Conservation (phyloP, 768 basidiomycete species). For the Termitomyces sp. region DNA sequence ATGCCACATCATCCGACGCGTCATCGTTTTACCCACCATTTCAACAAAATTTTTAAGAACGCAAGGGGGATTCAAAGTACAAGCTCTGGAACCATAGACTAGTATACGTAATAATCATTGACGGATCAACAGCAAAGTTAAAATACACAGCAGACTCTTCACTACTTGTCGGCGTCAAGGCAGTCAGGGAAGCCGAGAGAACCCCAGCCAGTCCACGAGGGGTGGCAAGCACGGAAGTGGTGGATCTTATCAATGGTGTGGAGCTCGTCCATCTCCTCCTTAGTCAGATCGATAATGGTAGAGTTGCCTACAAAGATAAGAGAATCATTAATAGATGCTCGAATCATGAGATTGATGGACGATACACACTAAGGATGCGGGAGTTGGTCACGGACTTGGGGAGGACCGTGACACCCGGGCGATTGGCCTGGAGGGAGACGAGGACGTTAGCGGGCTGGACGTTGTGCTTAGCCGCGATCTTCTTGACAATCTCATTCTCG, state of each 20-base stretch:
- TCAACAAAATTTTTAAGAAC: neutral
- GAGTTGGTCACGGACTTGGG: conserved; percentile 72
- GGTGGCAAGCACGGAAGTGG: conserved; percentile 63
- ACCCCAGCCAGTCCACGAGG: conserved; percentile 29
- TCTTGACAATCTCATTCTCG: conserved; percentile 50
- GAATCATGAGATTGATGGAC: neutral
- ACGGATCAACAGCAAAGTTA: neutral
- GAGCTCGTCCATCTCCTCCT: conserved; percentile 57
- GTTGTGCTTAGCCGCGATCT: conserved; percentile 57
- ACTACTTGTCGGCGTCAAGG: conserved; percentile 12
- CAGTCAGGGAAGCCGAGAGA: conserved; percentile 16
- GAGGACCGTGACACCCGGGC: conserved; percentile 55
- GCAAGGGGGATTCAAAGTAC: no score
- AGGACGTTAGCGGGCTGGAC: conserved; percentile 63
- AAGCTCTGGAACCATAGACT: neutral
- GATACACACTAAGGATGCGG: conserved; percentile 49
- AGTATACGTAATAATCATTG: neutral
- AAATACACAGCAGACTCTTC: neutral
- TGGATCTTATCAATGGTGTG: conserved; percentile 53
- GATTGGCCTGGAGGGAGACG: conserved; percentile 70
- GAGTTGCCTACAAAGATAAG: conserved; percentile 40
- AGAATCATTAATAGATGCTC: neutral
- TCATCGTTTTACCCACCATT: neutral
- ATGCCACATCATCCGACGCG: neutral
- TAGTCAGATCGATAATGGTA: conserved; percentile 54